Percentiles rank a stretch among this genome's conserved stretches.
Evolutionary conservation across 805 yeast species (phyloP).

Genomic region (Yarrowia osloensis): DNA sequence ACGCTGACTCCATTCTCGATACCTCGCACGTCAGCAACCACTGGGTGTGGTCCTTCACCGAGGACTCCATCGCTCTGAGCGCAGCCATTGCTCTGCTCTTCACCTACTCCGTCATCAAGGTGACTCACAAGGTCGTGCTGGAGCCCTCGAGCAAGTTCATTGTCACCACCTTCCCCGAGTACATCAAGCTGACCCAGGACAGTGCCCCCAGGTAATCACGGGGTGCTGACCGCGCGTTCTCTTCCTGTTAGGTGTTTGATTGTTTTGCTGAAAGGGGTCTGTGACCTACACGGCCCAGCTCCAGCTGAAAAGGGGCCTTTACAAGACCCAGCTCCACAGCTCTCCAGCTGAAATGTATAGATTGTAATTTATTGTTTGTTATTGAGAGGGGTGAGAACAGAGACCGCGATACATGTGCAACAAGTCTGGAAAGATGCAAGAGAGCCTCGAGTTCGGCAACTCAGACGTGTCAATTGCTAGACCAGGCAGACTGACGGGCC

Average conservation of each 20-base stretch:
- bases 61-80: conserved; percentile 23
- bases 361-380: conserved; percentile 27
- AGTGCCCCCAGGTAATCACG: neutral
- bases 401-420: neutral
- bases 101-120: conserved; percentile 25
- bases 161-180: conserved; percentile 19
- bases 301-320: neutral
- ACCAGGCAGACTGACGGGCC: too few relatives aligned
- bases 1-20: conserved; percentile 27
- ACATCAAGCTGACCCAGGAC: conserved; percentile 29
- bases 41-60: conserved; percentile 29
- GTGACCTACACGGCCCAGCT: neutral
- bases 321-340: neutral
- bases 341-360: conserved; percentile 27
- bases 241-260: neutral
- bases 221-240: neutral
- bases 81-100: conserved; percentile 21
- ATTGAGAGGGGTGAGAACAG: neutral
- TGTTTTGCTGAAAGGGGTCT: conserved; percentile 4
- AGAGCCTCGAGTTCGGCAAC: too few relatives aligned
- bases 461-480: too few relatives aligned
- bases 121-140: conserved; percentile 13
- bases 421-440: neutral
- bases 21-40: conserved; percentile 23
- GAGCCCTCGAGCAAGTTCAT: conserved; percentile 28